Evolutionary conservation across 2,329 filamentous ascomycete genomes (phyloP).

Genomic region (Neophaeococcomyces mojaviensis): DNA sequence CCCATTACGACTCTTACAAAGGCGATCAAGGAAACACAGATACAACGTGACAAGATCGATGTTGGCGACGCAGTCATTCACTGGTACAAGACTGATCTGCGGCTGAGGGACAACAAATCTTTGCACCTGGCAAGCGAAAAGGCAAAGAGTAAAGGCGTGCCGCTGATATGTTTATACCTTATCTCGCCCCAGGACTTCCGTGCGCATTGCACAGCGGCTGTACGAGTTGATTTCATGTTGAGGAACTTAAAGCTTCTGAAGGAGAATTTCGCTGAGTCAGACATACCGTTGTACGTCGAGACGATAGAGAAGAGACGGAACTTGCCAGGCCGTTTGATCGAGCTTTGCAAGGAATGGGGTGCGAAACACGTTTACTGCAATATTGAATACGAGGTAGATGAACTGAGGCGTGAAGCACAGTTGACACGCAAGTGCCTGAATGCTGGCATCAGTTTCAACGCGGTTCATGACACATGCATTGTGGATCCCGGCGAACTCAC

Average conservation of each 20-base stretch:
- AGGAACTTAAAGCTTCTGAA: slow-evolving; percentile 60
- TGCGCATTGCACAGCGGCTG: slow-evolving; percentile 66
- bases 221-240: slow-evolving; percentile 73
- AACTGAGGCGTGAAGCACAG: slow-evolving; percentile 66
- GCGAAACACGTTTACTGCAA: slow-evolving; percentile 72
- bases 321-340: slow-evolving; percentile 54
- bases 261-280: slow-evolving; percentile 57
- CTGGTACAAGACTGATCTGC: slow-evolving; percentile 84
- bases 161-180: slow-evolving; percentile 70
- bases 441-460: slow-evolving; percentile 60
- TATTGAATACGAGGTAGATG: slow-evolving; percentile 87
- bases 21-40: slow-evolving; percentile 55
- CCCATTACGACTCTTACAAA: slow-evolving; percentile 63
- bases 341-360: slow-evolving; percentile 63
- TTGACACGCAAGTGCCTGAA: slow-evolving; percentile 56
- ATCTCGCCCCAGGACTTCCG: slow-evolving; percentile 77
- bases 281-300: slow-evolving; percentile 73
- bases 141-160: slow-evolving; percentile 60
- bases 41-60: slow-evolving; percentile 44
- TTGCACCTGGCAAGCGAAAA: slow-evolving; percentile 59
- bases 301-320: slow-evolving; percentile 59
- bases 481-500: slow-evolving; percentile 64
- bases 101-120: slow-evolving; percentile 64
- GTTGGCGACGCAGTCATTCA: slow-evolving; percentile 63
- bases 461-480: slow-evolving; percentile 73